Percentiles rank a stretch among this genome's conserved stretches.
These are phyloP conservation scores for Lyophyllum decastes DNA, from an alignment of 768 basidiomycete species.

Conservation along the genomic window DNA sequence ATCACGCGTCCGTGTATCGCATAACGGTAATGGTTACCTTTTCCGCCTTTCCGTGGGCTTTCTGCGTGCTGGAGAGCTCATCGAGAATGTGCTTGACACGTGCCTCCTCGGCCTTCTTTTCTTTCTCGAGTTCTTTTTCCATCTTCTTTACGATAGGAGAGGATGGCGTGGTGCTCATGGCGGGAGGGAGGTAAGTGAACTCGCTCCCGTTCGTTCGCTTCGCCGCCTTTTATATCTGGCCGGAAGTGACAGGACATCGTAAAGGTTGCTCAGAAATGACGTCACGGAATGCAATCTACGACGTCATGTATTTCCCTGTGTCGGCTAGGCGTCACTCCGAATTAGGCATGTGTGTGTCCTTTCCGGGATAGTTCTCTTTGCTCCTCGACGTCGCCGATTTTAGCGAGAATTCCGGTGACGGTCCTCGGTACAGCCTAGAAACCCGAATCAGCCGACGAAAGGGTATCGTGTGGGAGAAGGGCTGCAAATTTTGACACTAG, in stretches of 20 bases:
- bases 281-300: neutral
- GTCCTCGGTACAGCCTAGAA: no score
- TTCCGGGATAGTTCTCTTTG: no score
- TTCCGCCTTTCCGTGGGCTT: constrained; percentile 8
- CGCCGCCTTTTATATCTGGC: neutral
- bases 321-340: neutral
- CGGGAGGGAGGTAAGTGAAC: neutral
- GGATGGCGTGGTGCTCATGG: neutral
- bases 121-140: constrained; percentile 16
- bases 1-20: neutral
- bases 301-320: neutral
- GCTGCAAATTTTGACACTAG: no score
- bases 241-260: no score
- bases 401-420: no score
- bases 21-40: neutral
- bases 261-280: neutral
- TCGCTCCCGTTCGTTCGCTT: no score
- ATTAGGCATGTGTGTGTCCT: neutral
- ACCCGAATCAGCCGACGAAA: no score
- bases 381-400: no score
- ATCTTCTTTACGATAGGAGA: constrained; percentile 6
- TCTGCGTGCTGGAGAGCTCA: constrained; percentile 14
- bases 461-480: no score
- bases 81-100: constrained; percentile 11
- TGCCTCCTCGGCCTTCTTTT: constrained; percentile 13